Conservation (phyloP, 1,284 basidiomycete species). For the Omphalotus olearius region DNA sequence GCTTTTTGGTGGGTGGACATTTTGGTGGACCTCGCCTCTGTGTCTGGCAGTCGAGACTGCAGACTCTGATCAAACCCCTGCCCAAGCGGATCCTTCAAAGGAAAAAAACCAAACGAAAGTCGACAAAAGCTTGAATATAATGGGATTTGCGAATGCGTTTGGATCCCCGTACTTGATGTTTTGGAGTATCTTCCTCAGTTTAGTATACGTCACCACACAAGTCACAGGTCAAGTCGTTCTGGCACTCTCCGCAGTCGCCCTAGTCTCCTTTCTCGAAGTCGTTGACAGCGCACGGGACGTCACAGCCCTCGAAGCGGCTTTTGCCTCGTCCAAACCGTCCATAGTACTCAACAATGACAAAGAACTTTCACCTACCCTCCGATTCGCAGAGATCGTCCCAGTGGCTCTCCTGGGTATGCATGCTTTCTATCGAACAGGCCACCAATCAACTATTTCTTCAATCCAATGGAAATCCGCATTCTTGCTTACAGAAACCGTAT, state of each 20-base stretch:
- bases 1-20: slow-evolving; percentile 47
- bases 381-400: slow-evolving; percentile 67
- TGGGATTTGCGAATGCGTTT: slow-evolving; percentile 89
- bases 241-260: slow-evolving; percentile 54
- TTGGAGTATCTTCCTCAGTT: slow-evolving; percentile 60
- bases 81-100: slow-evolving; percentile 5
- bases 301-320: slow-evolving; percentile 46
- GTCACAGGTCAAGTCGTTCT: slow-evolving; percentile 82
- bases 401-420: slow-evolving; percentile 75
- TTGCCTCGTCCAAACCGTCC: slow-evolving; percentile 42
- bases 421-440: slow-evolving; percentile 86
- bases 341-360: slow-evolving; percentile 27
- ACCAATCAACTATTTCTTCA: slow-evolving; percentile 85
- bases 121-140: slow-evolving; percentile 47
- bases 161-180: slow-evolving; percentile 87
- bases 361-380: slow-evolving; percentile 31
- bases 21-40: slow-evolving; percentile 73
- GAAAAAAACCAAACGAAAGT: slow-evolving; percentile 23
- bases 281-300: slow-evolving; percentile 78
- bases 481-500: slow-evolving; percentile 61
- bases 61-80: background rate
- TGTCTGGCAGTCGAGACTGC: slow-evolving; percentile 39
- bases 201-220: slow-evolving; percentile 70
- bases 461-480: slow-evolving; percentile 98
- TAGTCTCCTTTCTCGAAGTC: slow-evolving; percentile 74